A percentile compares a stretch with the other conserved stretches of the same genome.
These are phyloP conservation scores for Leptoxyphium fumago DNA, from an alignment of 2,329 filamentous ascomycete genomes.

Conservation along the genomic window DNA sequence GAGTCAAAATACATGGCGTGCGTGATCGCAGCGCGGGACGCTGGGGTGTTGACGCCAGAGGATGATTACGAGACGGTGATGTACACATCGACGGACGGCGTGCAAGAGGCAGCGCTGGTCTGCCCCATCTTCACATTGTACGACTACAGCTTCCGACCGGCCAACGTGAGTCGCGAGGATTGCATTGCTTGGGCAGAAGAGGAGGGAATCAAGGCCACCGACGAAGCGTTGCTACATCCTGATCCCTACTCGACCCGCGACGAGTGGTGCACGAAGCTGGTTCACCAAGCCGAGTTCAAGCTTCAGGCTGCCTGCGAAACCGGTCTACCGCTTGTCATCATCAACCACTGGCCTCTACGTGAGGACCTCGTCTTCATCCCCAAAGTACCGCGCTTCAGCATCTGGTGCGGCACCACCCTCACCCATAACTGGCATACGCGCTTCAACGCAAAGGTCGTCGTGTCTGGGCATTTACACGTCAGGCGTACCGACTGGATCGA, in stretches of 20 bases:
- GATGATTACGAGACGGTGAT: constrained; percentile 39
- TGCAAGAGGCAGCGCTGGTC: constrained; percentile 34
- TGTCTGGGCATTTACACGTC: constrained; percentile 33
- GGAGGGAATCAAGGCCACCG: constrained; percentile 30
- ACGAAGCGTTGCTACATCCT: constrained; percentile 30
- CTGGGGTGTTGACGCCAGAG: constrained; percentile 41
- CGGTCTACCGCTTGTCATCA: constrained; percentile 26
- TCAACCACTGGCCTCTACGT: constrained; percentile 33
- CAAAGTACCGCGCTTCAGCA: constrained; percentile 27
- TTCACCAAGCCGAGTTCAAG: constrained; percentile 26
- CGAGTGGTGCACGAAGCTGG: constrained; percentile 30
- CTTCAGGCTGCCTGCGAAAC: constrained; percentile 19
- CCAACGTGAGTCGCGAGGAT: constrained; percentile 31
- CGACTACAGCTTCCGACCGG: constrained; percentile 44
- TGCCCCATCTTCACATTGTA: constrained; percentile 45
- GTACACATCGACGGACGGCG: constrained; percentile 26
- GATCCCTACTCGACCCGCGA: constrained; percentile 30
- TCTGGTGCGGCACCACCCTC: constrained; percentile 34
- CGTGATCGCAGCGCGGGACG: constrained; percentile 36
- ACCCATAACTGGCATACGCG: constrained; percentile 32
- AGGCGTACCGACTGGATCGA: constrained; percentile 33
- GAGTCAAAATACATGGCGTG: constrained; percentile 42
- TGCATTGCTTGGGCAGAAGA: constrained; percentile 34
- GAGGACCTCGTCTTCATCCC: constrained; percentile 30
- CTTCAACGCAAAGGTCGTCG: constrained; percentile 32